Evolutionary conservation across 495 filamentous ascomycete genomes (phyloP).

Genomic region (Tuber magnatum): DNA sequence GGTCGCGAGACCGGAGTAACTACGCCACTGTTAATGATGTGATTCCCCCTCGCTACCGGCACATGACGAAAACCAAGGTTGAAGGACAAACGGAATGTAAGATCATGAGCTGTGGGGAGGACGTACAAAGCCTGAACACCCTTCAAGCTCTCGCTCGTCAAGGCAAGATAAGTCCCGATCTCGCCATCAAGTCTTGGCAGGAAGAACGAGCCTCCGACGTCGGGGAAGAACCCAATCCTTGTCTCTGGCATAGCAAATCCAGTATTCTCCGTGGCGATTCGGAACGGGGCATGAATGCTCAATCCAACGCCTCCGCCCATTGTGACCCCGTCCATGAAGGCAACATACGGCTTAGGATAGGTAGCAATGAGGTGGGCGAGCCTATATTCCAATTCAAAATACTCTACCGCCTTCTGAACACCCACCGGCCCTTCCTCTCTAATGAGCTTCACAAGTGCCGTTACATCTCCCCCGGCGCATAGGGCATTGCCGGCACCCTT

Average conservation of each 20-base stretch:
- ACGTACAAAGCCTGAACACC: constrained; percentile 70
- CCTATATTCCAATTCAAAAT: constrained; percentile 86
- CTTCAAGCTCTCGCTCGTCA: constrained; percentile 72
- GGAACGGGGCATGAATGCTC: constrained; percentile 87
- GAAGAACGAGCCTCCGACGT: constrained; percentile 94
- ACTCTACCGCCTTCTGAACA: constrained; percentile 51
- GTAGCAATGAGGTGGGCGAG: constrained; percentile 95
- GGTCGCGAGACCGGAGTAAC: constrained; percentile 77
- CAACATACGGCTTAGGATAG: constrained; percentile 84
- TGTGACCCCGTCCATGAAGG: constrained; percentile 95
- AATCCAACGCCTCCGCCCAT: constrained; percentile 97
- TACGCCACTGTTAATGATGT: constrained; percentile 15
- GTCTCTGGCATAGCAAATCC: constrained; percentile 98
- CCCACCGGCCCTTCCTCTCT: constrained; percentile 52
- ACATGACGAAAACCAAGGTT: neutral
- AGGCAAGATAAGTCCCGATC: constrained; percentile 79
- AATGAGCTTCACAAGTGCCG: constrained; percentile 65
- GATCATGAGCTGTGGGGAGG: neutral
- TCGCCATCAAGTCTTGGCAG: constrained; percentile 77
- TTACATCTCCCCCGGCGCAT: constrained; percentile 89
- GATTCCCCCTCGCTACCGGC: neutral
- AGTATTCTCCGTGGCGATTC: constrained; percentile 92
- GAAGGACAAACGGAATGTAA: constrained; percentile 3
- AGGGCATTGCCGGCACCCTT: constrained; percentile 85
- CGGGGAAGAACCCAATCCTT: constrained; percentile 94